These are phyloP conservation scores for Pelargonium myrrhifolium DNA, from an alignment of 441 rosid genomes.

Conservation along the genomic window DNA sequence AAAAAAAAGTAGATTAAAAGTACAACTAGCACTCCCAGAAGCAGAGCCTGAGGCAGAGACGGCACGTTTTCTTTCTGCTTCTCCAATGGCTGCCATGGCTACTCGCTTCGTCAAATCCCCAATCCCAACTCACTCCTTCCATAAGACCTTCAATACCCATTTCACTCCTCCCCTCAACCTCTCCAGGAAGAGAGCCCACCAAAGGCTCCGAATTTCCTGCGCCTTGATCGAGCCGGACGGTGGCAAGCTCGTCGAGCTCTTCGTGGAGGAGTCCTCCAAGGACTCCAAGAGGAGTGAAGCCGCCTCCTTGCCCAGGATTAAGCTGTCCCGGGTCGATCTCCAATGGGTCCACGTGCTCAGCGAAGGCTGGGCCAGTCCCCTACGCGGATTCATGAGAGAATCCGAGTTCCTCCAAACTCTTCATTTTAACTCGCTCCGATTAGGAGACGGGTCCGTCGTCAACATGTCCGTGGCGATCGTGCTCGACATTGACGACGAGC, in stretches of 20 bases:
- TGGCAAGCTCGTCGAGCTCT: slow-evolving; percentile 60
- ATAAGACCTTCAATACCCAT: slow-evolving; percentile 21
- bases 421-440: slow-evolving; percentile 90
- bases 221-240: slow-evolving; percentile 86
- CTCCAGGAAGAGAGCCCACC: slow-evolving; percentile 20
- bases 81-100: slow-evolving; percentile 3
- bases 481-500: slow-evolving; percentile 64
- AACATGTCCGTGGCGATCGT: slow-evolving; percentile 97
- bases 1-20: too few relatives aligned
- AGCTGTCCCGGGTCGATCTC: slow-evolving; percentile 56
- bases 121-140: background rate
- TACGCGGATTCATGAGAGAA: slow-evolving; percentile 86
- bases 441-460: slow-evolving; percentile 72
- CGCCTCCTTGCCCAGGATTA: slow-evolving; percentile 44
- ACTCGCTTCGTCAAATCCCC: background rate
- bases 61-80: too few relatives aligned
- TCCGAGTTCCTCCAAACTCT: slow-evolving; percentile 99
- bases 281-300: slow-evolving; percentile 56
- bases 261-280: slow-evolving; percentile 46
- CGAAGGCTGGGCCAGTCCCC: slow-evolving; percentile 99
- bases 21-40: too few relatives aligned
- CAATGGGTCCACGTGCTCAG: slow-evolving; percentile 93
- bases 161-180: slow-evolving; percentile 30
- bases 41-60: too few relatives aligned
- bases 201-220: slow-evolving; percentile 30